phyloP scores from a whole-genome alignment of 441 rosid genomes.

The Biscutella laevigata region DNA sequence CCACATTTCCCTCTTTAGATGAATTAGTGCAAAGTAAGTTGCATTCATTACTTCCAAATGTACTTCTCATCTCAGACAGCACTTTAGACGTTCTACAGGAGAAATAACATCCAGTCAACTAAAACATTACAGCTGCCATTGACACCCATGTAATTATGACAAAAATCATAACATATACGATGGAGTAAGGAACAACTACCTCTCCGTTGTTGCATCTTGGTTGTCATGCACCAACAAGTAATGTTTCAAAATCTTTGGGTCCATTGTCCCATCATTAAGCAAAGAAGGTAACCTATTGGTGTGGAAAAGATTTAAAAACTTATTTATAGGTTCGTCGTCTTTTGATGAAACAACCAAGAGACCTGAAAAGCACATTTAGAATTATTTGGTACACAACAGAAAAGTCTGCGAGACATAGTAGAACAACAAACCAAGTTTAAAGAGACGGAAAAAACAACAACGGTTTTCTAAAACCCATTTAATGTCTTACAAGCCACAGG shows the following conservation, averaged over 20 bases:
- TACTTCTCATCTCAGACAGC: constrained; percentile 78
- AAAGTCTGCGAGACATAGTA: constrained; percentile 15
- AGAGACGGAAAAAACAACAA: constrained; percentile 3
- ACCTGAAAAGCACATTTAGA: constrained; percentile 44
- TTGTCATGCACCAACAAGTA: constrained; percentile 87
- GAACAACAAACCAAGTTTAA: background rate
- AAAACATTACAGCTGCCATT: background rate
- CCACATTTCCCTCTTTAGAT: constrained; percentile 58
- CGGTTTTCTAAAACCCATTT: constrained; percentile 17
- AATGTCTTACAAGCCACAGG: constrained; percentile 90
- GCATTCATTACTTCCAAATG: constrained; percentile 75
- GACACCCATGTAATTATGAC: background rate
- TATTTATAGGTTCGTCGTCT: constrained; percentile 81
- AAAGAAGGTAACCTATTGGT: constrained; percentile 71
- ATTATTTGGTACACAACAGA: constrained; percentile 4
- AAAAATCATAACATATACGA: constrained; percentile 4
- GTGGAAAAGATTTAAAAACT: constrained; percentile 78
- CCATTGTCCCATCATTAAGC: constrained; percentile 87
- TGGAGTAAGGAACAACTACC: constrained; percentile 27
- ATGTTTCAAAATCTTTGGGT: constrained; percentile 85
- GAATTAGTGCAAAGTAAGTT: constrained; percentile 87
- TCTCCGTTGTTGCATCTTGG: constrained; percentile 75
- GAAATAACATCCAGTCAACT: constrained; percentile 22
- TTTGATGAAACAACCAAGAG: constrained; percentile 88
- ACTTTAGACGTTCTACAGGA: constrained; percentile 70